Conservation (phyloP, 352 stramenopile species). For the Phytophthora sp. region DNA sequence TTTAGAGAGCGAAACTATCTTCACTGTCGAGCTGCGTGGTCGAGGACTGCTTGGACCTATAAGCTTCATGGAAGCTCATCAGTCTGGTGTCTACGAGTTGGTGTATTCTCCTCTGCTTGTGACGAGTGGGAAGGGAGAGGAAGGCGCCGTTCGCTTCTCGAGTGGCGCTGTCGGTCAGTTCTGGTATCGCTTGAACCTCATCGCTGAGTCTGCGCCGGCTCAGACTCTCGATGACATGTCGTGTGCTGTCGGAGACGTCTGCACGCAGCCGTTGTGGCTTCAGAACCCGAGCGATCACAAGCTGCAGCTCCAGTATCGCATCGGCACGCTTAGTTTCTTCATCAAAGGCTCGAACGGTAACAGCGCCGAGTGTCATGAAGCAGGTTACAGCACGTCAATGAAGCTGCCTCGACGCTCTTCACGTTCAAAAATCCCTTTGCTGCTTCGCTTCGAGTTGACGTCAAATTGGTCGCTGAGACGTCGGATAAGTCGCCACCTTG, state of each 20-base stretch:
- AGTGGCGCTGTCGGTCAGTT: slow-evolving; percentile 93
- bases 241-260: slow-evolving; percentile 86
- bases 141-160: slow-evolving; percentile 89
- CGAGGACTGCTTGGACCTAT: slow-evolving; percentile 84
- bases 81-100: slow-evolving; percentile 89
- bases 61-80: slow-evolving; percentile 65
- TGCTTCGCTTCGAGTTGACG: slow-evolving; percentile 76
- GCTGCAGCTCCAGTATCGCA: slow-evolving; percentile 68
- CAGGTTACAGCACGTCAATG: slow-evolving; percentile 74
- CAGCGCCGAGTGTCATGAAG: slow-evolving; percentile 84
- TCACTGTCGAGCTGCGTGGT: slow-evolving; percentile 87
- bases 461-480: slow-evolving; percentile 63
- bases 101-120: slow-evolving; percentile 90
- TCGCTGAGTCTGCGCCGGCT: slow-evolving; percentile 56
- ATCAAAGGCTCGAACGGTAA: slow-evolving; percentile 55
- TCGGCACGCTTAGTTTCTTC: slow-evolving; percentile 89
- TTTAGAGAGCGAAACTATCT: slow-evolving; percentile 80
- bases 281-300: slow-evolving; percentile 90
- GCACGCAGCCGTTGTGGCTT: slow-evolving; percentile 76
- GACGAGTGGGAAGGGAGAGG: slow-evolving; percentile 41
- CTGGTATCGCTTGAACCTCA: slow-evolving; percentile 91
- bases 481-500: slow-evolving; percentile 8
- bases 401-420: slow-evolving; percentile 87
- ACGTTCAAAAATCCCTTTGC: slow-evolving; percentile 94
- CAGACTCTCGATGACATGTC: slow-evolving; percentile 77